Evolutionary conservation across 2,329 filamentous ascomycete genomes (phyloP).

Genomic region (Rachicladosporium sp.): DNA sequence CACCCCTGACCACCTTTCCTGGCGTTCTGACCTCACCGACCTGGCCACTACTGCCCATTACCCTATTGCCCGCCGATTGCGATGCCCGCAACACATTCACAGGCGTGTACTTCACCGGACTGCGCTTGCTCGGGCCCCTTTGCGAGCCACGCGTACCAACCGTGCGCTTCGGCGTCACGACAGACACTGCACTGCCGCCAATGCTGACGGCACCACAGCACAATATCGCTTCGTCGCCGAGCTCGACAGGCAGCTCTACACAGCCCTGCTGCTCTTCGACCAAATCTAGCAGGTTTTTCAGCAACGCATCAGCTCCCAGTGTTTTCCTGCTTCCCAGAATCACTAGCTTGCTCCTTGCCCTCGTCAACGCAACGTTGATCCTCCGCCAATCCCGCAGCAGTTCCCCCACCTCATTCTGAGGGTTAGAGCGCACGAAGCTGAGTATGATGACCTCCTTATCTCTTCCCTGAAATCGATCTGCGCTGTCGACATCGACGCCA

Average conservation of each 20-base stretch:
- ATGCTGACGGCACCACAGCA: too few species aligned
- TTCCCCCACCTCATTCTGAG: conserved; percentile 72
- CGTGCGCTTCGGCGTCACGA: too few species aligned
- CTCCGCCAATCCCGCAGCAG: conserved; percentile 81
- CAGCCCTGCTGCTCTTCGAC: conserved; percentile 74
- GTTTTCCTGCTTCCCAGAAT: conserved; percentile 75
- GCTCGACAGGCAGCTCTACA: conserved; percentile 45
- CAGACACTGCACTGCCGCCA: too few species aligned
- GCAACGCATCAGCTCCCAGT: conserved; percentile 58
- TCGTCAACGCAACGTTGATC: conserved; percentile 91
- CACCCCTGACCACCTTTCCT: conserved; percentile 5
- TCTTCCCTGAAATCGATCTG: conserved; percentile 89
- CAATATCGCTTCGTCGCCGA: not conserved
- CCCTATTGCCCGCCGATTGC: conserved; percentile 2
- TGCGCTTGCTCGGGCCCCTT: conserved; percentile 4
- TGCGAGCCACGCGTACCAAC: not conserved
- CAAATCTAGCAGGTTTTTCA: conserved; percentile 61
- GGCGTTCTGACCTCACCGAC: conserved; percentile 3
- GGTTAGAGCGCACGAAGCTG: conserved; percentile 77
- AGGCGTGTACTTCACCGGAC: not conserved
- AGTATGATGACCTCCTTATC: conserved; percentile 91
- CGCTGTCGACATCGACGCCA: conserved; percentile 83
- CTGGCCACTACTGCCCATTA: not conserved
- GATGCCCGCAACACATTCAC: conserved; percentile 1
- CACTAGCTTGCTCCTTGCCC: conserved; percentile 82